These are phyloP conservation scores for Fraxinus pennsylvanica DNA, from an alignment of 257 asterid genomes.

Conservation along the genomic window DNA sequence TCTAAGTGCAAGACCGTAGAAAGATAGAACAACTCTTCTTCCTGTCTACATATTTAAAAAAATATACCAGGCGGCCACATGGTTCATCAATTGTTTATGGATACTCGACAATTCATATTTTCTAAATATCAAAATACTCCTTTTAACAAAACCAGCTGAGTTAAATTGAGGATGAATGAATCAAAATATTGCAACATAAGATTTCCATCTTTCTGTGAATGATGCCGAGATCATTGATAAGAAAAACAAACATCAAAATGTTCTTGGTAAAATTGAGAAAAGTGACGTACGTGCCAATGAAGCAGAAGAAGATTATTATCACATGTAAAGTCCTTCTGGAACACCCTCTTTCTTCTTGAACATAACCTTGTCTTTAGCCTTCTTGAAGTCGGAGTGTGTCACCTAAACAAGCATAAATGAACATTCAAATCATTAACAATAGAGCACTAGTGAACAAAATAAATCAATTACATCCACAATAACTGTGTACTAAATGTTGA, in stretches of 20 bases:
- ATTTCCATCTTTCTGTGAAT: background rate
- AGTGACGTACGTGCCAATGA: background rate
- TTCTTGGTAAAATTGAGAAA: too few relatives aligned
- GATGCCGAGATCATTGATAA: background rate
- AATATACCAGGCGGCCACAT: background rate
- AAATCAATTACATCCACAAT: too few relatives aligned
- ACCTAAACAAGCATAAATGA: conserved; percentile 32
- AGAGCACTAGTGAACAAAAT: too few relatives aligned
- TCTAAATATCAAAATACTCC: background rate
- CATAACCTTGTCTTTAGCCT: conserved; percentile 65
- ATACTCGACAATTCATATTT: background rate
- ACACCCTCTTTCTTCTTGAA: conserved; percentile 64
- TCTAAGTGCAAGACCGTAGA: too few relatives aligned
- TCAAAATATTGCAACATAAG: background rate
- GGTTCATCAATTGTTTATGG: background rate
- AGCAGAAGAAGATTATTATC: conserved; percentile 19
- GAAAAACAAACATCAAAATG: background rate
- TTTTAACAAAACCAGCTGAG: background rate
- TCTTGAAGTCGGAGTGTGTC: conserved; percentile 54
- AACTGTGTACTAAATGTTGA: too few relatives aligned
- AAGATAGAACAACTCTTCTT: too few relatives aligned
- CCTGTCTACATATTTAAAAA: too few relatives aligned
- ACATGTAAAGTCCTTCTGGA: conserved; percentile 62
- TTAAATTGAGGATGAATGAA: background rate
- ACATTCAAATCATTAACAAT: too few relatives aligned